A percentile compares a stretch with the other conserved stretches of the same genome.
Evolutionary conservation across 1,284 basidiomycete species (phyloP).

Genomic region (Irpex sp.): DNA sequence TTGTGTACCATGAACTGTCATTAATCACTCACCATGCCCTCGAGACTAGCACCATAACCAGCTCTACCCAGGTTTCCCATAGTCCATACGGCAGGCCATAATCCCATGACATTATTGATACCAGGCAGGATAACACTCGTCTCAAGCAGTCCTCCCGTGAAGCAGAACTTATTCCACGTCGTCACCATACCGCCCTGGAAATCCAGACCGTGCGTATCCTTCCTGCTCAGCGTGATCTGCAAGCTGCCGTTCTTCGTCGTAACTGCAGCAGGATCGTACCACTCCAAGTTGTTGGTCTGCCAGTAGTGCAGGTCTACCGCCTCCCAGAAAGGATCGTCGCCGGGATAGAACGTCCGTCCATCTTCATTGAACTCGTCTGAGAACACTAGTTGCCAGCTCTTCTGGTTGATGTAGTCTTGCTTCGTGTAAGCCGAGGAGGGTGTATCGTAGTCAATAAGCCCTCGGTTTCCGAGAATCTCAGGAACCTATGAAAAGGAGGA

Average conservation of each 20-base stretch:
- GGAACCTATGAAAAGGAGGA: conserved; percentile 47
- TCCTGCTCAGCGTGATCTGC: conserved; percentile 71
- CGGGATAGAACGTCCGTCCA: conserved; percentile 76
- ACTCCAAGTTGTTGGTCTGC: conserved; percentile 59
- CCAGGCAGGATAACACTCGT: conserved; percentile 83
- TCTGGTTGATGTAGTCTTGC: conserved; percentile 47
- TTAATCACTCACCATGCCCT: conserved; percentile 38
- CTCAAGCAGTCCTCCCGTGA: conserved; percentile 81
- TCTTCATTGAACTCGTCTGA: conserved; percentile 89
- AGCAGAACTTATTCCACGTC: conserved; percentile 93
- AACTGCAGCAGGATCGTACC: conserved; percentile 78
- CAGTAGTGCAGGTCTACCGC: conserved; percentile 71
- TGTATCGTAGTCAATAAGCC: conserved; percentile 77
- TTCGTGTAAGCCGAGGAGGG: conserved; percentile 60
- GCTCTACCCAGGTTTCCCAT: conserved; percentile 58
- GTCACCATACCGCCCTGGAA: conserved; percentile 73
- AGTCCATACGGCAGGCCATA: conserved; percentile 55
- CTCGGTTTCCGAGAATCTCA: conserved; percentile 58
- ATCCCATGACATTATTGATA: conserved; percentile 45
- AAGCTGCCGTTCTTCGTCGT: conserved; percentile 79
- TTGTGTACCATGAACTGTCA: background rate
- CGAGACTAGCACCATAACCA: conserved; percentile 58
- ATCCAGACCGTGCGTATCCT: conserved; percentile 67
- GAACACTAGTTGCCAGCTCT: conserved; percentile 68
- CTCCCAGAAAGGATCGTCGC: conserved; percentile 66